Evolutionary conservation across 1,139 yeast genomes (phyloP), one percentile per base, ranked within the genome.

Genomic region (Debaryomyces coudertii): DNA sequence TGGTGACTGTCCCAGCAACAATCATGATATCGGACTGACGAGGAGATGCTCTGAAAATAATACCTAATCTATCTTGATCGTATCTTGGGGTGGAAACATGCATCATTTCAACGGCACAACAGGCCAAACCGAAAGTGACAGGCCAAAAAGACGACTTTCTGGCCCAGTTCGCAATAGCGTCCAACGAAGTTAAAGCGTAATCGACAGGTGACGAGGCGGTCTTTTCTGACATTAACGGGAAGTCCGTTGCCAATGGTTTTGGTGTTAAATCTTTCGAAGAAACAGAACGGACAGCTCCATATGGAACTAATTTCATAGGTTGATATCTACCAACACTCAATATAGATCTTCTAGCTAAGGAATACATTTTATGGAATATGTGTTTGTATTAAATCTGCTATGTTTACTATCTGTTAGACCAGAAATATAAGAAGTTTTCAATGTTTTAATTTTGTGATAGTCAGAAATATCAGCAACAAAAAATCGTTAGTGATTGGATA

Each of bases 91-190:
- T 84, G 24, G 96, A 89, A 38, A 86, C 89, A 69, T 89, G 96
- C 96, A 89, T 89, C 96, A 89, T 89, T 71, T 89, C 96, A 40
- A 89, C 95, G 51, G 96, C 95, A 74, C 96, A 88, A 71, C 96
- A 88, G 7, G 96, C 96, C 61, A 88, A 76, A 36, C 96, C 96
- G 68, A 89, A 89, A 41, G 96, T 89, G 44, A 88, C 95, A 11
- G 96, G 96, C 96, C 96, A 89, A 68, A 89, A 88, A 4, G 95
- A 86, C 27, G 95, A 89, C 64, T 87, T 90, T 68, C 96, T 82
- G 2, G 95, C 95, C 96, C 96, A 89, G 72, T 86, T 87, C 56
- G 92, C 93, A 55, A 88, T 81, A 50, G 85, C 82, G 62, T 89
- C 96, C 56, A 88, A 73, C 23, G 93, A 81, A n/a, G 96, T 88